Conservation (phyloP, 495 filamentous ascomycete genomes). For the Penicillium argentinense region DNA sequence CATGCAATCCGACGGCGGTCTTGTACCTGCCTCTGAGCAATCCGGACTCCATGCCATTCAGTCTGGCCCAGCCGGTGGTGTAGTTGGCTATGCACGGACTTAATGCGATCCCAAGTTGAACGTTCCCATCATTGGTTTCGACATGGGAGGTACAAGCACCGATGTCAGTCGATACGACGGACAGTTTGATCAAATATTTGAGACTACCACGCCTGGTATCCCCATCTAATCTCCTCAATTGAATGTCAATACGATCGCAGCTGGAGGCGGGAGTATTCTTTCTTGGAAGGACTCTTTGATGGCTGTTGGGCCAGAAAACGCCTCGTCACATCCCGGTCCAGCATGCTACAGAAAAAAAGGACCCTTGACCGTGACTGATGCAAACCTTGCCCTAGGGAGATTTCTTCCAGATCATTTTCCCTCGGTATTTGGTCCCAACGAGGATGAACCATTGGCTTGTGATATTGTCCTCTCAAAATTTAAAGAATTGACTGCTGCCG, state of each 20-base stretch:
- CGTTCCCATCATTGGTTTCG: slow-evolving; percentile 75
- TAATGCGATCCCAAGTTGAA: slow-evolving; percentile 3
- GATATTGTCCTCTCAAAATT: slow-evolving; percentile 5
- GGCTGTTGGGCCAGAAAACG: slow-evolving; percentile 35
- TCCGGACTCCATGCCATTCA: slow-evolving; percentile 75
- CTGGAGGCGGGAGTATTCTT: slow-evolving; percentile 41
- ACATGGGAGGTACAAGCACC: slow-evolving; percentile 89
- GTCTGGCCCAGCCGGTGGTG: slow-evolving; percentile 74
- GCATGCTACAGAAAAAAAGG: slow-evolving; percentile 29
- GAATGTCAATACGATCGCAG: slow-evolving; percentile 41
- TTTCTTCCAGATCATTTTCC: slow-evolving; percentile 16
- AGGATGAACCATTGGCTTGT: slow-evolving; percentile 3
- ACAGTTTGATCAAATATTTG: slow-evolving; percentile 85
- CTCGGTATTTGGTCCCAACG: slow-evolving; percentile 7
- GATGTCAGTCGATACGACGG: slow-evolving; percentile 78
- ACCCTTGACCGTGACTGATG: slow-evolving; percentile 40
- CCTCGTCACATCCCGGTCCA: slow-evolving; percentile 21
- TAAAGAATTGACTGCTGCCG: slow-evolving; percentile 1
- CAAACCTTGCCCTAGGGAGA: slow-evolving; percentile 36
- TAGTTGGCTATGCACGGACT: slow-evolving; percentile 21
- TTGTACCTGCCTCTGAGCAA: slow-evolving; percentile 74
- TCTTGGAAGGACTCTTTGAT: slow-evolving; percentile 38
- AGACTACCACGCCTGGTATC: slow-evolving; percentile 60
- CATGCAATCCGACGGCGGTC: slow-evolving; percentile 82
- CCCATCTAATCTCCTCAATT: slow-evolving; percentile 34